phyloP scores from a whole-genome alignment of 495 filamentous ascomycete species.

The Pyrenula aspistea region DNA sequence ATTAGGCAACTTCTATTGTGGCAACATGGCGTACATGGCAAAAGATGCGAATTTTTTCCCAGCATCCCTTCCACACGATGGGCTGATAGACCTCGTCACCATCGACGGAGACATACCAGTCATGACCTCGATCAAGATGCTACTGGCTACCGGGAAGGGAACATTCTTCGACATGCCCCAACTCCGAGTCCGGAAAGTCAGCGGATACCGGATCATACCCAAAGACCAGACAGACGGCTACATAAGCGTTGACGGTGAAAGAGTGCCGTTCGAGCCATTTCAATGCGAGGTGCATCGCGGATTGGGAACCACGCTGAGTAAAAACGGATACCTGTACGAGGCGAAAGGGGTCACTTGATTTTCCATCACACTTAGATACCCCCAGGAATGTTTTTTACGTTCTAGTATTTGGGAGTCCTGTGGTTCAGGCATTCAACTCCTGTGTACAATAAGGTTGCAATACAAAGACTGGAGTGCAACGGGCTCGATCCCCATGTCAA shows the following conservation, averaged over 20 bases:
- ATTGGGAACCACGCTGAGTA: conserved; percentile 72
- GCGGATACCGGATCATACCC: conserved; percentile 73
- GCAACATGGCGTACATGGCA: conserved; percentile 91
- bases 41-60: conserved; percentile 82
- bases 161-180: conserved; percentile 67
- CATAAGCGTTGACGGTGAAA: conserved; percentile 91
- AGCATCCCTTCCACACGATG: conserved; percentile 72
- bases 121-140: conserved; percentile 46
- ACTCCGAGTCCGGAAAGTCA: conserved; percentile 70
- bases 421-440: no score
- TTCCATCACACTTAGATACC: background rate
- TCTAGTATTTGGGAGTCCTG: no score
- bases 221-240: conserved; percentile 41
- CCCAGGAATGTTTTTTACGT: no score
- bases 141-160: conserved; percentile 57
- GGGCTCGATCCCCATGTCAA: no score
- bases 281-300: conserved; percentile 83
- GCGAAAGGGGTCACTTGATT: conserved; percentile 39
- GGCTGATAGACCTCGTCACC: conserved; percentile 71
- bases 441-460: no score
- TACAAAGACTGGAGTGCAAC: no score
- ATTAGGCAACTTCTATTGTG: conserved; percentile 86
- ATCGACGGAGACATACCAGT: conserved; percentile 65
- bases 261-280: conserved; percentile 72
- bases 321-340: conserved; percentile 59